phyloP scores from a whole-genome alignment of 2,329 filamentous ascomycete genomes.

The Davidsoniella virescens region DNA sequence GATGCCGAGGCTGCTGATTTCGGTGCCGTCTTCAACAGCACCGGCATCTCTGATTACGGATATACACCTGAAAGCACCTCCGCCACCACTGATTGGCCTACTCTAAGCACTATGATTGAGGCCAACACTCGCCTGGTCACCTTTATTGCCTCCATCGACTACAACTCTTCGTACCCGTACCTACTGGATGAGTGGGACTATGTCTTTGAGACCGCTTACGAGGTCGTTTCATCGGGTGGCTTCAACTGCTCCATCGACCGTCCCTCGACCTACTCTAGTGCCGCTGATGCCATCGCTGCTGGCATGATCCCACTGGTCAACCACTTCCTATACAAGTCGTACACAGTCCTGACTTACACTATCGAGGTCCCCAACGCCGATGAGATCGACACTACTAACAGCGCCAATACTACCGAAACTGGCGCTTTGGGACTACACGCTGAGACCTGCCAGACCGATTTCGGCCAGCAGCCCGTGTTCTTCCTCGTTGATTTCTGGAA shows the following conservation, averaged over 20 bases:
- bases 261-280: conserved; percentile 34
- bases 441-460: conserved; percentile 36
- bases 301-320: conserved; percentile 59
- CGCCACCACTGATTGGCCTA: conserved; percentile 45
- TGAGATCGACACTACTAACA: conserved; percentile 49
- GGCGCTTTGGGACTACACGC: conserved; percentile 42
- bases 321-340: conserved; percentile 53
- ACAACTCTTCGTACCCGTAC: conserved; percentile 32
- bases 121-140: conserved; percentile 48
- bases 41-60: conserved; percentile 44
- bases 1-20: conserved; percentile 38
- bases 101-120: conserved; percentile 51
- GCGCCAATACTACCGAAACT: conserved; percentile 31
- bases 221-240: conserved; percentile 41
- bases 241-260: conserved; percentile 61
- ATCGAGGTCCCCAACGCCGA: conserved; percentile 46
- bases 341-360: conserved; percentile 32
- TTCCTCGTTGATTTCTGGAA: conserved; percentile 70
- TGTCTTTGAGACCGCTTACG: conserved; percentile 59
- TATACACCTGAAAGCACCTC: conserved; percentile 35
- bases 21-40: conserved; percentile 34
- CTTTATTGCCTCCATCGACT: conserved; percentile 44
- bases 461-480: conserved; percentile 51
- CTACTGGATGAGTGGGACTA: conserved; percentile 47
- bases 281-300: conserved; percentile 35